Percentiles rank a stretch among this genome's conserved stretches.
Evolutionary conservation across 768 basidiomycete species (phyloP).

Genomic region (Boletus sensibilis): DNA sequence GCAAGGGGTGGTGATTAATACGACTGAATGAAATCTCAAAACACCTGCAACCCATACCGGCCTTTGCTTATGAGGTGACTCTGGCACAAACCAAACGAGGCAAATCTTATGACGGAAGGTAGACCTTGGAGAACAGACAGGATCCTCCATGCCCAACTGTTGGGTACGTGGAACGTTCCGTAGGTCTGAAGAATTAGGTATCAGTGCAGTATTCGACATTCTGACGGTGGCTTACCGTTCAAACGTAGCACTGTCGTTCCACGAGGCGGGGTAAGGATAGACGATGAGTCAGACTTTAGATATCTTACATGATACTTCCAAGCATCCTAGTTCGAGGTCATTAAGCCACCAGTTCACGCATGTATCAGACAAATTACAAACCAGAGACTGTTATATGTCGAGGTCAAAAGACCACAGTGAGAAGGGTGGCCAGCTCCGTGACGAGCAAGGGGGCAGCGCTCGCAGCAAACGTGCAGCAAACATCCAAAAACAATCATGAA

Average conservation of each 20-base stretch:
- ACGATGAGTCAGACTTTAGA: neutral
- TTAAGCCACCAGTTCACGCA: neutral
- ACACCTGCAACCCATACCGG: conserved; percentile 15
- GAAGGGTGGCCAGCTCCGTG: conserved; percentile 50
- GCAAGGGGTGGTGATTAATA: neutral
- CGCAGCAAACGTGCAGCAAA: conserved; percentile 40
- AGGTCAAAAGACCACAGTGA: conserved; percentile 46
- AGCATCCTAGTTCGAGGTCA: conserved; percentile 14
- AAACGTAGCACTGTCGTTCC: conserved; percentile 53
- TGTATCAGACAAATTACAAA: conserved; percentile 14
- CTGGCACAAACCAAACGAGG: conserved; percentile 34
- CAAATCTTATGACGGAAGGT: conserved; percentile 9
- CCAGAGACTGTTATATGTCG: conserved; percentile 46
- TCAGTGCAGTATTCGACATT: neutral
- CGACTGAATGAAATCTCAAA: neutral
- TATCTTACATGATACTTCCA: conserved; percentile 35
- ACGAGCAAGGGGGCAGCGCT: conserved; percentile 49
- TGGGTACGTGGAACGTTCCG: conserved; percentile 13
- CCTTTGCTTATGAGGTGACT: conserved; percentile 39
- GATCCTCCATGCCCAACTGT: conserved; percentile 20
- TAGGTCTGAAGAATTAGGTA: conserved; percentile 7
- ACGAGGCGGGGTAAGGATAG: neutral
- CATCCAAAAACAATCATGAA: conserved; percentile 45
- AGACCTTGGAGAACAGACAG: conserved; percentile 16
- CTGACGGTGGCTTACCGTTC: conserved; percentile 39